These are phyloP conservation scores for Cryphonectria parasitica DNA, from an alignment of 2,329 filamentous ascomycete genomes.

Conservation along the genomic window DNA sequence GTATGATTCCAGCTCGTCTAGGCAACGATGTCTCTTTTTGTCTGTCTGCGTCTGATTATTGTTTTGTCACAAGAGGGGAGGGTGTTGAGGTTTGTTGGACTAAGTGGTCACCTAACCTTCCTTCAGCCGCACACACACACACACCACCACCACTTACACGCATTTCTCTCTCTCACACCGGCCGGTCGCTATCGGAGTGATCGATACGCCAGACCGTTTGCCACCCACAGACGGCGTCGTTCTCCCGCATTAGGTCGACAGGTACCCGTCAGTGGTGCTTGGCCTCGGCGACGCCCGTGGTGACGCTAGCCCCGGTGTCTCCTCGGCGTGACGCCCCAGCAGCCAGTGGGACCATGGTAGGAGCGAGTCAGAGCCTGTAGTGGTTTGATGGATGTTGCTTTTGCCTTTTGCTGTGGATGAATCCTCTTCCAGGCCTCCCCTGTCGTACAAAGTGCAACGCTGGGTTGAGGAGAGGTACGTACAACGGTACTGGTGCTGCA, in stretches of 20 bases:
- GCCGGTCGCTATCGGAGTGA: neutral
- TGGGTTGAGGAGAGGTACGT: neutral
- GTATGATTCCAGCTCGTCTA: neutral
- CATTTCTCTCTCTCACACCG: neutral
- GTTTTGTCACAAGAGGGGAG: neutral
- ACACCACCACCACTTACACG: neutral
- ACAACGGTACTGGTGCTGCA: neutral
- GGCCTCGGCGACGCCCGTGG: slow-evolving; percentile 16
- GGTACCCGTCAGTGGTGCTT: slow-evolving; percentile 17
- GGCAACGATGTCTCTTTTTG: neutral
- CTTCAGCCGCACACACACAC: neutral
- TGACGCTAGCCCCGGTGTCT: slow-evolving; percentile 23
- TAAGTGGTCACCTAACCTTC: neutral
- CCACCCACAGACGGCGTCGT: neutral
- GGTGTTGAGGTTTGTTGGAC: neutral
- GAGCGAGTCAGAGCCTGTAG: slow-evolving; percentile 25
- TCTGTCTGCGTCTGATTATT: neutral
- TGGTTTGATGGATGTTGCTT: neutral
- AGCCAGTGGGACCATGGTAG: slow-evolving; percentile 17
- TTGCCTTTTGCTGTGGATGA: neutral
- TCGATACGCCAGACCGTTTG: neutral
- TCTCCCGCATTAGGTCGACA: slow-evolving; percentile 22
- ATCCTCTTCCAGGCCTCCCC: slow-evolving; percentile 16
- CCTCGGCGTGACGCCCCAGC: slow-evolving; percentile 25
- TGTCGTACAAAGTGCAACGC: neutral